Evolutionary conservation across 345 rosid species (phyloP).

Genomic region (Sonneratia alba): DNA sequence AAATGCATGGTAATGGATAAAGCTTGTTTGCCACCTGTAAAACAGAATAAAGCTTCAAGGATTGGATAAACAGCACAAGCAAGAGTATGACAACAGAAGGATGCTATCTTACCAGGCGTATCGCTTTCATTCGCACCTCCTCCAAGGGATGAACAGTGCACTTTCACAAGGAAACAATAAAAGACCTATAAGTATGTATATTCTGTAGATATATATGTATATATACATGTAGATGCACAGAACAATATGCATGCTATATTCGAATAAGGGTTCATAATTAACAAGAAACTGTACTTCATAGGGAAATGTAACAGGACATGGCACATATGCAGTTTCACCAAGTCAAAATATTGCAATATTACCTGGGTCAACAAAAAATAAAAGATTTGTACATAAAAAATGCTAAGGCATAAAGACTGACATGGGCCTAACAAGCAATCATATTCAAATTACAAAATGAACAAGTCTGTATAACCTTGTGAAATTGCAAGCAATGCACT

Average conservation of each 20-base stretch:
- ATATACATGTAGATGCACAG: neutral
- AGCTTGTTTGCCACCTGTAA: constrained; percentile 92
- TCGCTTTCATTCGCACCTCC: constrained; percentile 98
- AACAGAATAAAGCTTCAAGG: constrained; percentile 14
- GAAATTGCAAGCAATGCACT: neutral
- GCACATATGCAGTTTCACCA: neutral
- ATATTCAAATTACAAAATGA: neutral
- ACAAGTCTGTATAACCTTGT: neutral
- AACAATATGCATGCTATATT: neutral
- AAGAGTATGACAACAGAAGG: neutral
- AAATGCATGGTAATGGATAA: constrained; percentile 59
- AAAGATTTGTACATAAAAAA: neutral
- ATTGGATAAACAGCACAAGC: neutral
- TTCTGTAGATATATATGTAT: neutral
- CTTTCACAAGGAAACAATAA: constrained; percentile 32
- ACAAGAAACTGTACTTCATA: neutral
- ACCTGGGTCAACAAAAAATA: neutral
- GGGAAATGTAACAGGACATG: neutral
- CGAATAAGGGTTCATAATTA: neutral
- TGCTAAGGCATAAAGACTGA: neutral
- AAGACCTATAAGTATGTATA: constrained; percentile 7
- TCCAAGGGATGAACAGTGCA: constrained; percentile 87
- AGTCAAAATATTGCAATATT: neutral
- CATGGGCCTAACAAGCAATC: neutral
- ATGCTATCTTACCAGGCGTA: constrained; percentile 57